phyloP scores from a whole-genome alignment of 805 yeast species.

The Clavispora carvajalis region DNA sequence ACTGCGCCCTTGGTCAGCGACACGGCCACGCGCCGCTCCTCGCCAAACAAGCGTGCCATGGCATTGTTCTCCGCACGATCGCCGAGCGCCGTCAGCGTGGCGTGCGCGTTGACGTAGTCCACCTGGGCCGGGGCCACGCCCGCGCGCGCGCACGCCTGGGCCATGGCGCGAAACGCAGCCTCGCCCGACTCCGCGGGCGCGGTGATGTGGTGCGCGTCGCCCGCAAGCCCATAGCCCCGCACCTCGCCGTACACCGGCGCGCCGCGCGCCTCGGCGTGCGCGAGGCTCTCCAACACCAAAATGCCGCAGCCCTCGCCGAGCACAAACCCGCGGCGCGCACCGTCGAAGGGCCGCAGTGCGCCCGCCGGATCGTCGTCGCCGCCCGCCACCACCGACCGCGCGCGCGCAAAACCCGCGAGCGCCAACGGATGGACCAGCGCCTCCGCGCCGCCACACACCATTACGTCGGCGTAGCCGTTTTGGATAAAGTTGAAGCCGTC shows the following conservation, averaged over 20 bases:
- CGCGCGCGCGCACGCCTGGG: slow-evolving; percentile 58
- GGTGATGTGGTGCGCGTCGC: slow-evolving; percentile 91
- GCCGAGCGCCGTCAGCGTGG: slow-evolving; percentile 88
- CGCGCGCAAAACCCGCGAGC: slow-evolving; percentile 85
- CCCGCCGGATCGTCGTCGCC: slow-evolving; percentile 55
- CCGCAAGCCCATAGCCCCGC: slow-evolving; percentile 82
- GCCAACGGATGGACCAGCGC: slow-evolving; percentile 82
- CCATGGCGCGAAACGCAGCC: slow-evolving; percentile 84
- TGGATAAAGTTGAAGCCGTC: slow-evolving; percentile 81
- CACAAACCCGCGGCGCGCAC: slow-evolving; percentile 76
- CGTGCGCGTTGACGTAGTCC: slow-evolving; percentile 91
- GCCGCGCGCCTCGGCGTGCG: slow-evolving; percentile 66
- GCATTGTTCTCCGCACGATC: slow-evolving; percentile 86
- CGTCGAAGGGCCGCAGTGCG: slow-evolving; percentile 88
- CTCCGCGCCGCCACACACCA: slow-evolving; percentile 95
- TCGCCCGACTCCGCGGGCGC: slow-evolving; percentile 79
- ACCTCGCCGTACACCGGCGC: slow-evolving; percentile 70
- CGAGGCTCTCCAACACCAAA: slow-evolving; percentile 66
- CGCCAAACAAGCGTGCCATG: slow-evolving; percentile 47
- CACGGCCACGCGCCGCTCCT: slow-evolving; percentile 41
- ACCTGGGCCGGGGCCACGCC: slow-evolving; percentile 44
- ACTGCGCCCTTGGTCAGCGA: slow-evolving; percentile 88
- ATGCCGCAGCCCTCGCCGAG: slow-evolving; percentile 91
- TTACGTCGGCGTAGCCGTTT: slow-evolving; percentile 76
- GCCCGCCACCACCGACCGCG: slow-evolving; percentile 67